Evolutionary conservation across 1,284 basidiomycete genomes (phyloP).

Genomic region (Trichosporon faecale): DNA sequence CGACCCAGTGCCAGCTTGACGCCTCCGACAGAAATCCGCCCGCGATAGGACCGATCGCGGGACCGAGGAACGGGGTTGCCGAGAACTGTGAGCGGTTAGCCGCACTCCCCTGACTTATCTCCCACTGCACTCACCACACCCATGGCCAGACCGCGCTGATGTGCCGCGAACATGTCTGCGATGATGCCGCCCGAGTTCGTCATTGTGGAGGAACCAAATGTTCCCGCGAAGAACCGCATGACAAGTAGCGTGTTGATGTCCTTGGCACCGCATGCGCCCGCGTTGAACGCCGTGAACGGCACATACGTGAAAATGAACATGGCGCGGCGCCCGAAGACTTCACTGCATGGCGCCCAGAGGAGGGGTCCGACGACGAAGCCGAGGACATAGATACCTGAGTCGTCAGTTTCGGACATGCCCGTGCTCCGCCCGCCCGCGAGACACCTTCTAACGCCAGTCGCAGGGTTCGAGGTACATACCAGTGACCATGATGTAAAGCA

Average conservation of each 20-base stretch:
- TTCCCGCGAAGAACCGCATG: constrained; percentile 53
- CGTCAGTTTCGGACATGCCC: not conserved
- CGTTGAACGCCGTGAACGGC: constrained; percentile 53
- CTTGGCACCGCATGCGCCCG: constrained; percentile 49
- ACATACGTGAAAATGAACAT: constrained; percentile 52
- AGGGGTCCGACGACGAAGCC: constrained; percentile 28
- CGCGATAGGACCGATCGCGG: constrained; percentile 31
- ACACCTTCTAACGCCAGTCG: no score
- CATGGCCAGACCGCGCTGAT: constrained; percentile 51
- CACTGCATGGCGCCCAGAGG: constrained; percentile 37
- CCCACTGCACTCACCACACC: constrained; percentile 51
- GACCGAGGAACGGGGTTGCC: constrained; percentile 48
- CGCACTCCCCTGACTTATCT: no score
- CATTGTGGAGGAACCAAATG: constrained; percentile 51
- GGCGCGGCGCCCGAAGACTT: constrained; percentile 43
- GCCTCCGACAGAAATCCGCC: constrained; percentile 48
- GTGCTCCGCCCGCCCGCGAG: not conserved
- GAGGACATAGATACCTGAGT: constrained; percentile 20
- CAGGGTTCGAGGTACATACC: no score
- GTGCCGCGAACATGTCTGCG: constrained; percentile 50
- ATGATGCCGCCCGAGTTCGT: constrained; percentile 54
- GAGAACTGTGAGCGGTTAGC: constrained; percentile 49
- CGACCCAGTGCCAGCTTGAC: constrained; percentile 56
- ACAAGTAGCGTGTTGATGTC: constrained; percentile 52
- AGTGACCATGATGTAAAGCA: constrained; percentile 28